Evolutionary conservation across 75 land plant species (phyloP), one percentile per base, ranked within the genome.

Genomic region (Gnetum montanum): DNA sequence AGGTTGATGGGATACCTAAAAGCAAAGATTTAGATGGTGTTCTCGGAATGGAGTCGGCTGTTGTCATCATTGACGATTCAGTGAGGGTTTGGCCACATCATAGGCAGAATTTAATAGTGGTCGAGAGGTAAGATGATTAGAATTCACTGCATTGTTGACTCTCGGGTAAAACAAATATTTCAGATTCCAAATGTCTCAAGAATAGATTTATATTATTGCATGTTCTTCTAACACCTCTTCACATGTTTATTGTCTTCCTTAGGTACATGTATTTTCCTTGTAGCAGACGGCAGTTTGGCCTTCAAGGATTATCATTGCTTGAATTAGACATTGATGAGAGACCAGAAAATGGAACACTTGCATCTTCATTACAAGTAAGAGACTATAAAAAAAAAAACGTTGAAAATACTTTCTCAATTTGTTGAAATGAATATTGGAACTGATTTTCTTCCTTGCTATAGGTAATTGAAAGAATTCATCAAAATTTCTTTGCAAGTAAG

Each of bases 11-110:
- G 73, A 62, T 65, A 10, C 86, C 89, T 20, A 84, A 83, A 65
- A 95, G 83, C 76, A 95, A 95, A 67, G 99, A 95, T 71, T 66
- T 95, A 59, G 99, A 90, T 60, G 99, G 99, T 11, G 97, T 95
- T 15, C 58, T 95, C 56, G 99, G 99, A 24, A 78, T 95, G 93
- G 99, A 95, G 65, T 90, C 97, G n/a, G 83, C 82, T 33, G 97
- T 95, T 5, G 81, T 95, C 10, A 95, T 95, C n/a, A 90, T 95
- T 66, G 99, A 95, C 73, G 99, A 95, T 59, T 90, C 99, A 60
- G 76, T 79, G 30, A 74, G 79, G 49, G 99, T 95, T 45, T 95
- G 99, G 99, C 99, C 99, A 6, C 99, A 95, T 67, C 77, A 95
- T 67, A 78, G 81, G 54, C 76, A 78, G 28, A 95, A 95, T 51